Evolutionary conservation across 2,329 filamentous ascomycete genomes (phyloP), one percentile per base, ranked within the genome.

Genomic region (Talaromyces sp.): DNA sequence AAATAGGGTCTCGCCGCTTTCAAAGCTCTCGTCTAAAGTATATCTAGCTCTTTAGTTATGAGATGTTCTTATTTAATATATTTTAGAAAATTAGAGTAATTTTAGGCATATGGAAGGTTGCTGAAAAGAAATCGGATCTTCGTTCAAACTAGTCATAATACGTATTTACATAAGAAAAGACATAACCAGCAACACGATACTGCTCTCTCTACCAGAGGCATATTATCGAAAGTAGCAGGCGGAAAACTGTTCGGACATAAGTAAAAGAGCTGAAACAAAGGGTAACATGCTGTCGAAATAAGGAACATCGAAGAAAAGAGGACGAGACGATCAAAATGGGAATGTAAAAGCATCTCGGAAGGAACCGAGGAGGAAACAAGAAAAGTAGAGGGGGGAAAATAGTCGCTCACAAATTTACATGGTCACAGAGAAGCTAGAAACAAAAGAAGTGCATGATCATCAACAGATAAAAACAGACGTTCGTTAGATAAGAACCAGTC

Each of bases 331-430:
- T 7, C 21, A 53, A 35, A 39, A 22, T 22, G 13, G 10, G 17
- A 40, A 28, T 22, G n/a, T 39, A 50, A 37, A 45, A 46, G 33
- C 5, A 7, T n/a, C 25, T 25, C 21, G 25, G 21, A 13, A 21
- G 2, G 22, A 45, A 45, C 28, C 25, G 25, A 28, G 41, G 28
- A 45, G 13, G 13, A 37, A 19, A 46, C 31, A 31, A 9, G 5
- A 31, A 33, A 33, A 50, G n/a, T 39, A 40, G 3, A 37, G 41
- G 39, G 8, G 9, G 37, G 35, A 39, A n/a, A 51, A 33, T 35
- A 28, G 33, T 45, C 56, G 39, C 41, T 45, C 56, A 39, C 28
- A 54, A 58, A 48, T 46, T 36, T 37, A 45, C 31, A 55, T 28
- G 36, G 37, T 45, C 40, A 37, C 46, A 28, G 31, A n/a, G 43